Evolutionary conservation across 176 grass and related monocot species (phyloP).

Genomic region (Eragrostis nindensis): DNA sequence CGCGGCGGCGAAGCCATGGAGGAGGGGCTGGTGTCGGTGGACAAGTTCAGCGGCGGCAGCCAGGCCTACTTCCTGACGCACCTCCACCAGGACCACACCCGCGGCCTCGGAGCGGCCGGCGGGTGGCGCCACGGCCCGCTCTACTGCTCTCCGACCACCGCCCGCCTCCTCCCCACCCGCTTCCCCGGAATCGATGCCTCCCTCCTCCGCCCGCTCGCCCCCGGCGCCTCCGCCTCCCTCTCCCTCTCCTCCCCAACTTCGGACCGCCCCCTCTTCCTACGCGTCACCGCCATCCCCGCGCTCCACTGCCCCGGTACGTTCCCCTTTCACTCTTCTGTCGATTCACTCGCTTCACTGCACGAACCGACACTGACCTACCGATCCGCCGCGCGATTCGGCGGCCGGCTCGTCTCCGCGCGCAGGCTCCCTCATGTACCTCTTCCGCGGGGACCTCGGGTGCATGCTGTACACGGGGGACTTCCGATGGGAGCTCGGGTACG

Average conservation of each 20-base stretch:
- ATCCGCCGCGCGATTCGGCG: neutral
- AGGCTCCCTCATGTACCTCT: slow-evolving; percentile 93
- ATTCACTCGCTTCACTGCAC: neutral
- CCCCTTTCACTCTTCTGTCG: neutral
- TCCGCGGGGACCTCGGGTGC: slow-evolving; percentile 78
- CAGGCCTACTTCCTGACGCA: slow-evolving; percentile 91
- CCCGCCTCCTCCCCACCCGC: slow-evolving; percentile 64
- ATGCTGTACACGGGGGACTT: slow-evolving; percentile 82
- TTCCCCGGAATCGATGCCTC: slow-evolving; percentile 75
- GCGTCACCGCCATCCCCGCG: slow-evolving; percentile 77
- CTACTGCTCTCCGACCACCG: slow-evolving; percentile 77
- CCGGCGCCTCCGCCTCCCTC: slow-evolving; percentile 45
- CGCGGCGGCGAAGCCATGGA: slow-evolving; percentile 37
- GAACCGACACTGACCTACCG: neutral
- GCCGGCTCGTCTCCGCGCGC: neutral
- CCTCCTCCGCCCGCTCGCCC: slow-evolving; percentile 58
- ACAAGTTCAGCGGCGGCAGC: slow-evolving; percentile 60
- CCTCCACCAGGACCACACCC: slow-evolving; percentile 89
- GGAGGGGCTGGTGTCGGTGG: slow-evolving; percentile 66
- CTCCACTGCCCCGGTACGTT: slow-evolving; percentile 71
- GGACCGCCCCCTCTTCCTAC: slow-evolving; percentile 36
- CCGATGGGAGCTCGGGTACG: slow-evolving; percentile 68
- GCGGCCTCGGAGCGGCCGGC: slow-evolving; percentile 55
- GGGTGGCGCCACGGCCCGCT: slow-evolving; percentile 71
- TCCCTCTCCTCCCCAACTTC: slow-evolving; percentile 40